phyloP scores from a whole-genome alignment of 257 asterid species.

The Phtheirospermum japonicum region DNA sequence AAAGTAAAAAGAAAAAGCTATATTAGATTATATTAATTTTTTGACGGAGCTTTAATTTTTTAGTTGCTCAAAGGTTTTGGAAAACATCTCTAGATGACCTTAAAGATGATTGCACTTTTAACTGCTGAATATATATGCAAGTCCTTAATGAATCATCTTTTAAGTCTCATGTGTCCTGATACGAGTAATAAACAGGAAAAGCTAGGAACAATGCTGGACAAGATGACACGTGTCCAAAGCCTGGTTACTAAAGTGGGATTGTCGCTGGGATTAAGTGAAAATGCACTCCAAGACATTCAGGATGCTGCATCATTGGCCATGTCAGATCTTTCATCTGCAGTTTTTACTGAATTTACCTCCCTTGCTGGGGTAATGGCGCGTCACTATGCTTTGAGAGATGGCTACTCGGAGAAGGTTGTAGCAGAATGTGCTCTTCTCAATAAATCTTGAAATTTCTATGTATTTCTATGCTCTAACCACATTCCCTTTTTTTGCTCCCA shows the following conservation, averaged over 20 bases:
- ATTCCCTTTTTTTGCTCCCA: conserved; percentile 17
- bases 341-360: conserved; percentile 89
- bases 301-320: conserved; percentile 84
- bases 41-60: conserved; percentile 1
- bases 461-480: conserved; percentile 11
- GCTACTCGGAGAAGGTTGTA: conserved; percentile 75
- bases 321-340: conserved; percentile 92
- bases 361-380: conserved; percentile 93
- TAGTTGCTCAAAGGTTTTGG: conserved; percentile 2
- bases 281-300: conserved; percentile 49
- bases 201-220: conserved; percentile 94
- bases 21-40: conserved; percentile 8
- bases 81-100: conserved; percentile 18
- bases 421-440: conserved; percentile 17
- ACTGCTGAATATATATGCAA: background rate
- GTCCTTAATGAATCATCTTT: conserved; percentile 21
- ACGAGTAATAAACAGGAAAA: conserved; percentile 58
- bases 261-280: conserved; percentile 53
- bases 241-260: conserved; percentile 64
- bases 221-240: conserved; percentile 70
- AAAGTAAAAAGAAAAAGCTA: conserved; percentile 22
- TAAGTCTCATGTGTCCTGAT: conserved; percentile 17
- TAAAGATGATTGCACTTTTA: conserved; percentile 11
- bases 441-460: conserved; percentile 17
- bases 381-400: conserved; percentile 95